Percentiles rank a stretch among this genome's conserved stretches.
Conservation (phyloP, 2,329 filamentous ascomycete species). For the Alternaria novae-zelandiae region DNA sequence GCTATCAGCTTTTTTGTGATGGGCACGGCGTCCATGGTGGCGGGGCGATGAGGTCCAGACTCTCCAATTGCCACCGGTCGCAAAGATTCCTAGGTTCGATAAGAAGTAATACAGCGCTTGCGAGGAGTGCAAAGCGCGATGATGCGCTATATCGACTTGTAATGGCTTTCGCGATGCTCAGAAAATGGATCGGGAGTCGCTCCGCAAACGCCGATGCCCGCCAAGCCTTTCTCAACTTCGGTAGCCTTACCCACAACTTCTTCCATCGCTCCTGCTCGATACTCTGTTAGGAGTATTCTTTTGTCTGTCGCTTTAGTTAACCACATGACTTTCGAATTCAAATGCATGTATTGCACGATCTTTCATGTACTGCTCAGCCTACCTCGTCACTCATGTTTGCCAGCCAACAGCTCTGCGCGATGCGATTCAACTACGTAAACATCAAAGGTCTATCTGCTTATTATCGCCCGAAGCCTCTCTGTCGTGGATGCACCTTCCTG, state of each 20-base stretch:
- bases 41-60: background rate
- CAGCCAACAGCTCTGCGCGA: background rate
- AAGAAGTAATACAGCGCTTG: background rate
- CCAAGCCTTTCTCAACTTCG: background rate
- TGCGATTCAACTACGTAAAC: background rate
- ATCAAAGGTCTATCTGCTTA: background rate
- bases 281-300: background rate
- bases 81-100: background rate
- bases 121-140: slow-evolving; percentile 1
- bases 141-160: background rate
- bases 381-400: background rate
- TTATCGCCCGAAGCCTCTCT: background rate
- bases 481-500: background rate
- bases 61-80: background rate
- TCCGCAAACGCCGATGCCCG: slow-evolving; percentile 13
- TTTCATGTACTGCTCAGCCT: background rate
- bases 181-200: slow-evolving; percentile 24
- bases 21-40: slow-evolving; percentile 37
- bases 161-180: slow-evolving; percentile 12
- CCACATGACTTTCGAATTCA: background rate
- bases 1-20: slow-evolving; percentile 44
- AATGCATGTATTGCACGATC: background rate
- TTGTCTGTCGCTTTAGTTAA: background rate
- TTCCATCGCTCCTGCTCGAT: background rate
- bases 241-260: background rate